Evolutionary conservation across 345 rosid species (phyloP).

Genomic region (Odontarrhena argentea): DNA sequence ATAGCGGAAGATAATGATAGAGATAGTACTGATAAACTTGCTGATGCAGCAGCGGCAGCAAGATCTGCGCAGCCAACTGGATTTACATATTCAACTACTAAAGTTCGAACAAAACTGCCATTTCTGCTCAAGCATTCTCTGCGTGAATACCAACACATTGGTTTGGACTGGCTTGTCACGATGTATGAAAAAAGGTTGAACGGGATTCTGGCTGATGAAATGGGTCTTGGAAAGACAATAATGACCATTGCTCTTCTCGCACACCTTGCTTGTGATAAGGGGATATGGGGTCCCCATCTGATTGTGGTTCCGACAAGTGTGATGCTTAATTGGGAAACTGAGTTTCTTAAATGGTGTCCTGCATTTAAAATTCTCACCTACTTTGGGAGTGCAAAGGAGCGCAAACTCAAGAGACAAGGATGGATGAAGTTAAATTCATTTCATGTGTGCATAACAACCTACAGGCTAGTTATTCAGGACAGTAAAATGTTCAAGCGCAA

Average conservation of each 20-base stretch:
- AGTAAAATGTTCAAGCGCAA: conserved; percentile 96
- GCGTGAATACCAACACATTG: conserved; percentile 99
- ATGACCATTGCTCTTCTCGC: conserved; percentile 99
- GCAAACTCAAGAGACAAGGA: conserved; percentile 96
- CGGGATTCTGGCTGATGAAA: conserved; percentile 99
- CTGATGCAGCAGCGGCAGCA: conserved; percentile 99
- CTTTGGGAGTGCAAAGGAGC: conserved; percentile 99
- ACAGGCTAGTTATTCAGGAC: conserved; percentile 96
- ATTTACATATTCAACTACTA: conserved; percentile 89
- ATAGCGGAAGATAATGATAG: conserved; percentile 45
- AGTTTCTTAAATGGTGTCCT: conserved; percentile 99
- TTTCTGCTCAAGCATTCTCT: conserved; percentile 95
- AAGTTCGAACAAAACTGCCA: conserved; percentile 94
- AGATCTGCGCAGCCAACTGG: conserved; percentile 99
- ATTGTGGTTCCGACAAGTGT: conserved; percentile 99
- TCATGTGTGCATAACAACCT: conserved; percentile 97
- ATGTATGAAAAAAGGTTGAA: conserved; percentile 98
- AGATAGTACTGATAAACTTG: conserved; percentile 69
- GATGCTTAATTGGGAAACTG: conserved; percentile 99
- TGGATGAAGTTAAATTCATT: conserved; percentile 97
- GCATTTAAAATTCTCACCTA: conserved; percentile 98
- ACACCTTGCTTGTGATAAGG: conserved; percentile 97
- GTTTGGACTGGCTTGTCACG: conserved; percentile 99
- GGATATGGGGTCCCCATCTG: conserved; percentile 99
- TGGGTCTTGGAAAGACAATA: conserved; percentile 99